A percentile compares a stretch with the other conserved stretches of the same genome.
phyloP scores from a whole-genome alignment of 2,329 filamentous ascomycete species.

The Diplodia mutila region DNA sequence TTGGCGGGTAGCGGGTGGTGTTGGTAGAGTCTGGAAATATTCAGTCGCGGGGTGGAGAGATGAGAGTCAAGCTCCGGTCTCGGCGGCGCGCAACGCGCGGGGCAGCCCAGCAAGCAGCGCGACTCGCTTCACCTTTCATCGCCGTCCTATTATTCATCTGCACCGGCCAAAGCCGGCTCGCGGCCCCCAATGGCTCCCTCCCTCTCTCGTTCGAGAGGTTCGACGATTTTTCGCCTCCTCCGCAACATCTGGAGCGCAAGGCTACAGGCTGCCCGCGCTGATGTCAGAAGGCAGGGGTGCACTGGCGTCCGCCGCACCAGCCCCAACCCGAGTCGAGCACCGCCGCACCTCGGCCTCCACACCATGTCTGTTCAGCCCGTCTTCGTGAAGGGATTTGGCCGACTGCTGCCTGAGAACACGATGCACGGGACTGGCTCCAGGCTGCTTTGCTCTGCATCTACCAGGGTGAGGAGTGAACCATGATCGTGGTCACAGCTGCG shows the following conservation, averaged over 20 bases:
- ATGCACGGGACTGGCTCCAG: not conserved
- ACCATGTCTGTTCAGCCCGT: not conserved
- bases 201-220: not conserved
- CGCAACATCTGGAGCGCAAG: not conserved
- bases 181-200: not conserved
- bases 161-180: not conserved
- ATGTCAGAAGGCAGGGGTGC: conserved; percentile 13
- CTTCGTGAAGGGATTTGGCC: not conserved
- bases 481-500: not conserved
- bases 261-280: conserved; percentile 8
- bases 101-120: conserved; percentile 3
- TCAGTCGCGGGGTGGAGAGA: conserved; percentile 20
- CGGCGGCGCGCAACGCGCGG: conserved; percentile 12
- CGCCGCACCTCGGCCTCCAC: not conserved
- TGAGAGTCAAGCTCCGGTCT: conserved; percentile 18
- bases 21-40: conserved; percentile 15
- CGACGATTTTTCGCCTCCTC: not conserved
- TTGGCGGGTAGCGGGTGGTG: not conserved
- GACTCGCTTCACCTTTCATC: conserved; percentile 6
- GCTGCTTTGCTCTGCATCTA: not conserved
- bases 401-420: conserved; percentile 6
- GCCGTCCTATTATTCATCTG: not conserved
- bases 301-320: conserved; percentile 14
- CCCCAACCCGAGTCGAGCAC: not conserved
- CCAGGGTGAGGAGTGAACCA: not conserved